phyloP scores from a whole-genome alignment of 768 basidiomycete genomes.

The Boletellus ananiceps region DNA sequence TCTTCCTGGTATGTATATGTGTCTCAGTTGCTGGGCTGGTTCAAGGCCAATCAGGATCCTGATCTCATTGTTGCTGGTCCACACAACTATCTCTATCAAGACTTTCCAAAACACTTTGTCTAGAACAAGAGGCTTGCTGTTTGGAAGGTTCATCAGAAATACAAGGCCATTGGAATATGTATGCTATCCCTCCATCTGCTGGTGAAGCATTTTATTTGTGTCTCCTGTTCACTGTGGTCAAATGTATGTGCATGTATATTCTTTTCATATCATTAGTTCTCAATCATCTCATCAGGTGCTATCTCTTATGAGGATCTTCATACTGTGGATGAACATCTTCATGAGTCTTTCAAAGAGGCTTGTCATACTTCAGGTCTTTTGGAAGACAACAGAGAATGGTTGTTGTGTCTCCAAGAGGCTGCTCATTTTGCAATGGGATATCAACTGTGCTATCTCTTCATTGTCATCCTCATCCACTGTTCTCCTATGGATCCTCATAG shows the following conservation, averaged over 20 bases:
- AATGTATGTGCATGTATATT: background rate
- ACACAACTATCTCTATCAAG: conserved; percentile 27
- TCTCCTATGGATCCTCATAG: conserved; percentile 29
- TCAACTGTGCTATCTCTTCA: conserved; percentile 37
- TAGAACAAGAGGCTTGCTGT: conserved; percentile 6
- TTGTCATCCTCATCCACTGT: conserved; percentile 35
- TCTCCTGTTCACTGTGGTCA: background rate
- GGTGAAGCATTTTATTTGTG: background rate
- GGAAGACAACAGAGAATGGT: conserved; percentile 40
- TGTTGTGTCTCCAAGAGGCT: conserved; percentile 39
- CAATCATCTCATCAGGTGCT: background rate
- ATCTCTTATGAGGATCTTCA: background rate
- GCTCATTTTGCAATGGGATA: conserved; percentile 34
- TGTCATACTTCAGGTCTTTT: conserved; percentile 20
- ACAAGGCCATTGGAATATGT: conserved; percentile 12
- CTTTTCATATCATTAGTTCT: background rate
- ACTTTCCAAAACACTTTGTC: conserved; percentile 31
- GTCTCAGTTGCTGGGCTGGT: conserved; percentile 29
- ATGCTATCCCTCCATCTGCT: background rate
- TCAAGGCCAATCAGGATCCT: conserved; percentile 26
- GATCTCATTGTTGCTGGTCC: conserved; percentile 1
- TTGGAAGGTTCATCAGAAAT: conserved; percentile 29
- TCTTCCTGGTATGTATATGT: conserved; percentile 24
- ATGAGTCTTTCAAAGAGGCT: conserved; percentile 25
- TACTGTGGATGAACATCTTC: conserved; percentile 1